Conservation (phyloP, 2,329 filamentous ascomycete species). For the Plenodomus lindquistii region DNA sequence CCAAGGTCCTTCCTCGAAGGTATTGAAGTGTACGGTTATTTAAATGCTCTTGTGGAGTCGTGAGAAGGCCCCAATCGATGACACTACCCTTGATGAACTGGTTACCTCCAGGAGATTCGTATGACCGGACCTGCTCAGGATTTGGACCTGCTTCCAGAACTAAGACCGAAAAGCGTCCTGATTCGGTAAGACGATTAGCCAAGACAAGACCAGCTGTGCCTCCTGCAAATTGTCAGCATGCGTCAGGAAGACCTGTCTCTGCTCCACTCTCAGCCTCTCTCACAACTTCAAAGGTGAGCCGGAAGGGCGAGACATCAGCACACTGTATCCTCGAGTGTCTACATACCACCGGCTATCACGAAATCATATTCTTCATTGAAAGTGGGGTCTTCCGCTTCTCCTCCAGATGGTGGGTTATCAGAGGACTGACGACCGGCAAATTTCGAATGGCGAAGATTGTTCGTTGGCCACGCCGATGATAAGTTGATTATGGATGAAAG, state of each 20-base stretch:
- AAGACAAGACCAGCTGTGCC: conserved; percentile 33
- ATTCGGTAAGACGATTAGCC: conserved; percentile 30
- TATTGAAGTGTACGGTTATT: conserved; percentile 28
- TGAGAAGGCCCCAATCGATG: conserved; percentile 37
- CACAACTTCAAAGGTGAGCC: background rate
- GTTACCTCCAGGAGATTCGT: conserved; percentile 32
- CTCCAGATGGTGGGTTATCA: conserved; percentile 8
- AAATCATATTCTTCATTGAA: conserved; percentile 27
- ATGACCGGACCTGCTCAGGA: conserved; percentile 35
- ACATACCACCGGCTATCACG: conserved; percentile 22
- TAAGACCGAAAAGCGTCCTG: conserved; percentile 27
- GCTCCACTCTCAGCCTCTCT: background rate
- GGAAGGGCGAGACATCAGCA: background rate
- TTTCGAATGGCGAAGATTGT: conserved; percentile 16
- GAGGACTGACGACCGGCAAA: conserved; percentile 15
- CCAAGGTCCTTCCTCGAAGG: conserved; percentile 29
- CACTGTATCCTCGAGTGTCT: too few species aligned
- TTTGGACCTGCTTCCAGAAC: conserved; percentile 40
- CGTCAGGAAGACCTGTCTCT: background rate
- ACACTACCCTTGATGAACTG: conserved; percentile 32
- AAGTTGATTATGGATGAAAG: conserved; percentile 8
- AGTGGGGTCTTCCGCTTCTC: conserved; percentile 4
- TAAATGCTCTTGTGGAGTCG: conserved; percentile 26
- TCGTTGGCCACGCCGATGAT: conserved; percentile 16
- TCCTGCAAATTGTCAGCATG: conserved; percentile 6